Evolutionary conservation across 176 grass and related monocot species (phyloP).

Genomic region (barley (Hordeum vulgare)): DNA sequence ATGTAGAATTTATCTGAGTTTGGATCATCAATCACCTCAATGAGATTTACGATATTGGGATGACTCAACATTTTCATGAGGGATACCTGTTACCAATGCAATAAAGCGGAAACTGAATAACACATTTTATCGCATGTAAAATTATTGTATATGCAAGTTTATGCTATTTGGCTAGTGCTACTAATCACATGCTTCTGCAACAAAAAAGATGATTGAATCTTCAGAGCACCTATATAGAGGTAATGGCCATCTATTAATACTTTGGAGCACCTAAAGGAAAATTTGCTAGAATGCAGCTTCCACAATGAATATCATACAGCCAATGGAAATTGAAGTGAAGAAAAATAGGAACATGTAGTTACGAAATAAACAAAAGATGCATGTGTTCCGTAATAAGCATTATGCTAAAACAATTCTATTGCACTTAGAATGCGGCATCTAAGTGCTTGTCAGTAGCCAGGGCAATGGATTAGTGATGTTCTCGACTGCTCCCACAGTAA

Average conservation of each 20-base stretch:
- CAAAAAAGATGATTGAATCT: neutral
- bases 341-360: neutral
- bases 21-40: conserved; percentile 92
- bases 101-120: neutral
- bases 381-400: neutral
- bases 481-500: neutral
- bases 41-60: conserved; percentile 94
- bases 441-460: neutral
- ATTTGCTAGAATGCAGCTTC: neutral
- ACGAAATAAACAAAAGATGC: neutral
- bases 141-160: neutral
- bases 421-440: neutral
- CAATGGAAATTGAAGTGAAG: neutral
- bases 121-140: neutral
- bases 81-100: conserved; percentile 49
- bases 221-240: neutral
- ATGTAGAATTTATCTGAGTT: conserved; percentile 57
- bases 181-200: neutral
- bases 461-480: neutral
- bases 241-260: neutral
- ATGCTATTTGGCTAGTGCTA: neutral
- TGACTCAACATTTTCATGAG: conserved; percentile 96
- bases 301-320: neutral
- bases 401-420: neutral
- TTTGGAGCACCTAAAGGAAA: neutral